Base-by-base conservation (phyloP, 768 basidiomycete genomes). In the Lactarius hatsudake region DNA sequence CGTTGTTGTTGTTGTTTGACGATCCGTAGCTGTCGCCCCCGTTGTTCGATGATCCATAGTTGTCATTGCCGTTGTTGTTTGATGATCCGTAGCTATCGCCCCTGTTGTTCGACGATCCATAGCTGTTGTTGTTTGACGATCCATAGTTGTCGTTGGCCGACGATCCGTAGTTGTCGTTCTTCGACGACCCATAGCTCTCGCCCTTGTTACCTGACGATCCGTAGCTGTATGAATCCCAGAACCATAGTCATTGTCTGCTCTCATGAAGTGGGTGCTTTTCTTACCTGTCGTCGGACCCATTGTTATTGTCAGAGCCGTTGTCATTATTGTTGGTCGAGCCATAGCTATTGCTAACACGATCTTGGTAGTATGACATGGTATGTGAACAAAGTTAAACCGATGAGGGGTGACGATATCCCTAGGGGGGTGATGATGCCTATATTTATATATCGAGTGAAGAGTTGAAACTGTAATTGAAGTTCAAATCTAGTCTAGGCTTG, bases 81-180 rank as follows among this genome's bases (percentile, higher is more conserved):
- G 45, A 38, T 0, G 67, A 51, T 12, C 61, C 51, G 26, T n/a
- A 63, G 48, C 58, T 28, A 15, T 53, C 26, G 64, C 28, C 28
- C 28, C 3, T 30, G 28, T 73, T 58, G 58, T 75, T 72, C 69
- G 75, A 70, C 26, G 72, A 74, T 20, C 68, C 68, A 28, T 64
- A 66, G 67, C 1, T 34, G 34, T 34, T 7, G 26, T 28, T 28
- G n/a, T 75, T 72, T 69, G 75, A 70, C 26, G 72, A 74, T 20
- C 68, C 68, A 28, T 64, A 66, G 67, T 9, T 34, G 34, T 34
- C 34, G 26, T 28, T 28, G n/a, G n/a, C n/a, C n/a, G n/a, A n/a
- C n/a, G n/a, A n/a, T n/a, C n/a, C n/a, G n/a, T n/a, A n/a, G 26
- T 28, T 2, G 7, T 34, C 9, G 2, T 30, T 30, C 6, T 34